Base-by-base conservation (phyloP, 2,329 filamentous ascomycete genomes). In the Fusarium acutatum region DNA sequence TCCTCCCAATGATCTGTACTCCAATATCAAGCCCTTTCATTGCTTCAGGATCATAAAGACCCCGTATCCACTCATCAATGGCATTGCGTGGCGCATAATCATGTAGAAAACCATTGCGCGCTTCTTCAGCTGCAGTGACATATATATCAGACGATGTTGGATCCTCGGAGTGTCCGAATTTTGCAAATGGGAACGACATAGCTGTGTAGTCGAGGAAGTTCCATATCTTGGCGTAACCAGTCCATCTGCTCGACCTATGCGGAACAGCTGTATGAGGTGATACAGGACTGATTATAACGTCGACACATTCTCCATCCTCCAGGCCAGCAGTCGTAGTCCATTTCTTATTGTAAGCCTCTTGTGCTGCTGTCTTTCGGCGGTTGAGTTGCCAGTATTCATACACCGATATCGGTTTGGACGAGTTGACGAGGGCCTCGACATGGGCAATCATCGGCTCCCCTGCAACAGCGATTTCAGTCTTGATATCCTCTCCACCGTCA, bases 371-470 rank as follows among this genome's bases (percentile, higher is more conserved):
- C 46, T 60, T 60, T 9, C 35, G 35, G 2, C 58, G 58, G 18
- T 60, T 60, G 12, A 60, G 28, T 14, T 60, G 58, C 46, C 46
- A 60, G 47, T 60, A 54, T 6, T 60, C 28, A 60, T 60, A 60
- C 12, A 60, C 58, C 0, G 58, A 60, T 41, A 60, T 54, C 0
- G 58, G 14, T 3, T 54, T 54, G 15, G 58, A 60, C 3, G 58
- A 54, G 8, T 60, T 41, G 13, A 60, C 58, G 2, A 60, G 58
- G 1, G 58, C 35, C 4, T 53, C 57, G 3, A 60, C 58, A 9
- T 60, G 58, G 1, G 58, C 35, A 15, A 60, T 60, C 46, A 60
- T 24, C 5, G 58, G 58, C 12, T 60, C 58, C 3, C 46, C 46
- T 20, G 58, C 28, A n/a, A 54, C 28, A 15, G 35, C 58, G 11